These are phyloP conservation scores for Plasmodium cynomolgi DNA, from an alignment of 169 alveolate genomes.

Conservation along the genomic window DNA sequence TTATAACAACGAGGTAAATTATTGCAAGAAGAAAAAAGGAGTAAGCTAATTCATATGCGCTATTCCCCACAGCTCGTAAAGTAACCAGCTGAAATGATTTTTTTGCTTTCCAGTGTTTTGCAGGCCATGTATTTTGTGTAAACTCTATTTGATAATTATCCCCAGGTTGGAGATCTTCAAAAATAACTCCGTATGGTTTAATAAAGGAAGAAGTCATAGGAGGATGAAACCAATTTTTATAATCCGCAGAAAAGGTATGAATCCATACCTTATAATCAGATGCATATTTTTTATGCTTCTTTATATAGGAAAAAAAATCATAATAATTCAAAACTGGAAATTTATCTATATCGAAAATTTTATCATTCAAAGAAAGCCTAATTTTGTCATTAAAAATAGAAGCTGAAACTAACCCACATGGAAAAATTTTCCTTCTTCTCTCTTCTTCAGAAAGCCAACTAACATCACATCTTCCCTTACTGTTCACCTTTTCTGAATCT, in stretches of 20 bases:
- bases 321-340: slow-evolving; percentile 37
- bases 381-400: slow-evolving; percentile 55
- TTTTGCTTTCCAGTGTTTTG: slow-evolving; percentile 39
- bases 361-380: background rate
- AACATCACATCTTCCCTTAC: slow-evolving; percentile 11
- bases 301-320: slow-evolving; percentile 46
- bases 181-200: slow-evolving; percentile 43
- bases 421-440: background rate
- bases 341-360: slow-evolving; percentile 3
- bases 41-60: slow-evolving; percentile 37
- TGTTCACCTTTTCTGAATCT: background rate
- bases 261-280: slow-evolving; percentile 36
- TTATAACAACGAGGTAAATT: slow-evolving; percentile 17
- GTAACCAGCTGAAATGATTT: slow-evolving; percentile 42
- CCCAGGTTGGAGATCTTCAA: slow-evolving; percentile 32
- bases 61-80: slow-evolving; percentile 28
- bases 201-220: slow-evolving; percentile 74
- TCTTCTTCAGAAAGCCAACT: background rate
- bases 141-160: slow-evolving; percentile 24
- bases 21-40: slow-evolving; percentile 23
- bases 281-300: slow-evolving; percentile 35
- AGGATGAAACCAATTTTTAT: slow-evolving; percentile 36
- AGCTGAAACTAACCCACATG: slow-evolving; percentile 53
- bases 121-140: slow-evolving; percentile 62
- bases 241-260: slow-evolving; percentile 31